phyloP scores from a whole-genome alignment of 305 asterid species.

The Euphrasia arctica region DNA sequence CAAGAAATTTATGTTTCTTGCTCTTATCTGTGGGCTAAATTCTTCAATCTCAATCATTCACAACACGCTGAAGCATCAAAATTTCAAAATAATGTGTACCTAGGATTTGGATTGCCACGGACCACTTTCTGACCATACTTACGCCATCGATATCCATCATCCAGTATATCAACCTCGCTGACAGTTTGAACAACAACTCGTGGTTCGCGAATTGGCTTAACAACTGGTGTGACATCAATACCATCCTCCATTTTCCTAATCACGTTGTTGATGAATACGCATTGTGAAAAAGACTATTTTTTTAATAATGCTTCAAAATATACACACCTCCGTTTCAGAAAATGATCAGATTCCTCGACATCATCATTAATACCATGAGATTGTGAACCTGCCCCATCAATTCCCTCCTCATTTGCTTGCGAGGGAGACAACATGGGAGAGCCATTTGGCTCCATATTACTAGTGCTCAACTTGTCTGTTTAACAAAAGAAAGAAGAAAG shows the following conservation, averaged over 20 bases:
- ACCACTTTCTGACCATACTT: slow-evolving; percentile 99
- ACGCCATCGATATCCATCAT: slow-evolving; percentile 98
- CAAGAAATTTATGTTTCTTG: not conserved
- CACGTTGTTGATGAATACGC: slow-evolving; percentile 22
- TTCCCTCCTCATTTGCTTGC: slow-evolving; percentile 63
- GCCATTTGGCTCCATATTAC: slow-evolving; percentile 51
- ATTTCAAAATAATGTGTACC: slow-evolving; percentile 39
- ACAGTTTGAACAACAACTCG: slow-evolving; percentile 95
- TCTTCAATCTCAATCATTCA: slow-evolving; percentile 15
- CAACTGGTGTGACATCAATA: slow-evolving; percentile 64
- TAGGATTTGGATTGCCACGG: slow-evolving; percentile 97
- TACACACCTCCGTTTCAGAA: slow-evolving; percentile 67
- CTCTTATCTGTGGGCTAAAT: slow-evolving; percentile 9
- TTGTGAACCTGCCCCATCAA: slow-evolving; percentile 54
- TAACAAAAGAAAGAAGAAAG: slow-evolving; percentile 27
- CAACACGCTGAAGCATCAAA: slow-evolving; percentile 17
- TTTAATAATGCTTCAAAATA: slow-evolving; percentile 16
- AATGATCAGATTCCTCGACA: slow-evolving; percentile 70
- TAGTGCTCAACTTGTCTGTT: slow-evolving; percentile 51
- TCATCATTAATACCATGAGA: slow-evolving; percentile 56
- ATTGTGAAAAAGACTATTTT: slow-evolving; percentile 13
- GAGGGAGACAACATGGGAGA: slow-evolving; percentile 61
- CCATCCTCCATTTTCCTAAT: slow-evolving; percentile 80
- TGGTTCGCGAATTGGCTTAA: slow-evolving; percentile 92
- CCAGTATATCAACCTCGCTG: slow-evolving; percentile 95